A percentile compares a stretch with the other conserved stretches of the same genome.
phyloP scores from a whole-genome alignment of 78 protist species.

The Dictyostelium citrinum region DNA sequence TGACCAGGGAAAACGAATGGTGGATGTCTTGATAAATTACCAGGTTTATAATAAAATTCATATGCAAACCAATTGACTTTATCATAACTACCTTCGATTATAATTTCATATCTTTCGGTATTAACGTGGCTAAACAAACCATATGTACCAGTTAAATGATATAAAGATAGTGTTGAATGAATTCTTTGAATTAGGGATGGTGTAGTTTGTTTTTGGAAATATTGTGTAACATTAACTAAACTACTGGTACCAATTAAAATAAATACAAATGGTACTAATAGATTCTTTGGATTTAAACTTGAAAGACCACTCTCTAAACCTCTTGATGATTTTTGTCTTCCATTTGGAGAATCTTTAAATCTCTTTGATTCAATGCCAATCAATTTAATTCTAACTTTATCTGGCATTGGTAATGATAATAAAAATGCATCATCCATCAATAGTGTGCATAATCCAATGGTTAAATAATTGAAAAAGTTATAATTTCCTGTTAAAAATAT shows the following conservation, averaged over 20 bases:
- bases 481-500: constrained; percentile 83
- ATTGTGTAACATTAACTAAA: constrained; percentile 1
- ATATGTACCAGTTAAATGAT: constrained; percentile 64
- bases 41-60: constrained; percentile 77
- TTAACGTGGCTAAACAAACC: constrained; percentile 86
- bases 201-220: constrained; percentile 24
- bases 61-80: constrained; percentile 38
- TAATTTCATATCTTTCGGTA: constrained; percentile 69
- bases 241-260: constrained; percentile 36
- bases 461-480: constrained; percentile 80
- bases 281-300: constrained; percentile 36
- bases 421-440: constrained; percentile 56
- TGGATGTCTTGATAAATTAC: constrained; percentile 25
- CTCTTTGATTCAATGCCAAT: background rate
- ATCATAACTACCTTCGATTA: constrained; percentile 76
- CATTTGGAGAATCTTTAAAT: background rate
- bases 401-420: background rate
- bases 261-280: constrained; percentile 55
- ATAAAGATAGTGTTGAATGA: background rate
- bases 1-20: constrained; percentile 84
- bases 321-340: background rate
- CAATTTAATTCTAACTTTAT: background rate
- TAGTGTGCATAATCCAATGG: constrained; percentile 37
- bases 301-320: constrained; percentile 1
- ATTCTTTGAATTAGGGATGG: constrained; percentile 38